Evolutionary conservation across 768 basidiomycete genomes (phyloP).

Genomic region (Amanita thiersii): DNA sequence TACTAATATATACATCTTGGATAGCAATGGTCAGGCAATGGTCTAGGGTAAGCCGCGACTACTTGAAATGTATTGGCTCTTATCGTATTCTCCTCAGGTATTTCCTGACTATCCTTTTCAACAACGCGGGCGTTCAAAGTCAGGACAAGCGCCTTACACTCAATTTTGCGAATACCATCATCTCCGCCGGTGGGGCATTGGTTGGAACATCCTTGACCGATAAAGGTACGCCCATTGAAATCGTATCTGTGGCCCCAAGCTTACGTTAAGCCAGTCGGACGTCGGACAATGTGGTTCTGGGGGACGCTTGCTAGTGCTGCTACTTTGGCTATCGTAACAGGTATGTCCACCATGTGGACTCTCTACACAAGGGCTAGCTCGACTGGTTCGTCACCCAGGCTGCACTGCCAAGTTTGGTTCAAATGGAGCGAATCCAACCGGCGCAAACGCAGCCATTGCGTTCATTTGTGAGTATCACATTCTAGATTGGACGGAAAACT

Average conservation of each 20-base stretch:
- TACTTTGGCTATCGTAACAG: conserved; percentile 32
- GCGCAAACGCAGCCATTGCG: conserved; percentile 35
- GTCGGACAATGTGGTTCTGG: conserved; percentile 40
- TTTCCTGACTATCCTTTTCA: conserved; percentile 35
- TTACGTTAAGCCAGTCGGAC: conserved; percentile 25
- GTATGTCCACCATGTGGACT: conserved; percentile 14
- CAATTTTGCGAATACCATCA: conserved; percentile 34
- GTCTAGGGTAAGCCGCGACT: too few relatives aligned
- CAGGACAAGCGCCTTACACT: conserved; percentile 31
- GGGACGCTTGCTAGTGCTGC: conserved; percentile 32
- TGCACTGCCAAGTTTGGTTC: conserved; percentile 34
- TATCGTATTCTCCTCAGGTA: conserved; percentile 15
- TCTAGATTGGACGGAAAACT: not conserved
- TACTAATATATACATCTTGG: too few relatives aligned
- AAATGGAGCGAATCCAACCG: conserved; percentile 25
- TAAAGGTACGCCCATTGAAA: too few relatives aligned
- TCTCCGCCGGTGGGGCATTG: conserved; percentile 31
- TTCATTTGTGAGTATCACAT: conserved; percentile 31
- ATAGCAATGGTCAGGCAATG: conserved; percentile 48
- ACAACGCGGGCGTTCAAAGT: conserved; percentile 27
- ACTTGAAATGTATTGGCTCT: conserved; percentile 13
- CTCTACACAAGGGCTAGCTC: not conserved
- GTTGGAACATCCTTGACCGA: conserved; percentile 34
- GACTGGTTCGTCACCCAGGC: conserved; percentile 17
- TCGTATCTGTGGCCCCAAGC: not conserved